These are phyloP conservation scores for Quambalaria eucalypti DNA, from an alignment of 1,284 basidiomycete genomes.

Conservation along the genomic window DNA sequence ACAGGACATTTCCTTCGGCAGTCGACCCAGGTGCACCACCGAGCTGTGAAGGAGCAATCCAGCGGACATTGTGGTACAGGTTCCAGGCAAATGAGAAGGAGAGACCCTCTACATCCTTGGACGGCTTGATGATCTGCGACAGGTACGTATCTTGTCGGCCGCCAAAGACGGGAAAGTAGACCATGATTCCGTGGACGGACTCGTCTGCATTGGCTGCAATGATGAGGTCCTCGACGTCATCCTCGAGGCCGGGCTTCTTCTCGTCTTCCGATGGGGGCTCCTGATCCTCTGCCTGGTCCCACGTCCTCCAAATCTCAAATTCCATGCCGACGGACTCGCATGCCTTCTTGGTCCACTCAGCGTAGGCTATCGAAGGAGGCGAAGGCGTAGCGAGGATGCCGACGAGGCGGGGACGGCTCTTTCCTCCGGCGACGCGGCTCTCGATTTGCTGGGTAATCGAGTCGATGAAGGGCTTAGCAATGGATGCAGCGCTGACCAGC, in stretches of 20 bases:
- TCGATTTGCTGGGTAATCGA: constrained; percentile 30
- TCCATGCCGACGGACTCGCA: constrained; percentile 80
- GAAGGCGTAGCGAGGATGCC: constrained; percentile 83
- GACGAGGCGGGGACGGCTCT: constrained; percentile 62
- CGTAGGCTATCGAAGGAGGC: constrained; percentile 78
- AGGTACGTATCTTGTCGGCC: constrained; percentile 79
- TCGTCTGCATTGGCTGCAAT: constrained; percentile 66
- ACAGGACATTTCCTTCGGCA: constrained; percentile 13
- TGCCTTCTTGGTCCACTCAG: constrained; percentile 84
- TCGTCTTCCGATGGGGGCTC: constrained; percentile 2
- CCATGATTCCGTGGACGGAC: constrained; percentile 89
- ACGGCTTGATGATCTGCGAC: constrained; percentile 84
- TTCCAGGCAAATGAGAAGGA: constrained; percentile 58
- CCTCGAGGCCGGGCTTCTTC: constrained; percentile 54
- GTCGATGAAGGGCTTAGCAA: constrained; percentile 39
- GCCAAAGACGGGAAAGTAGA: constrained; percentile 48
- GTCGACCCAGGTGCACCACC: constrained; percentile 43
- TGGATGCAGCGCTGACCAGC: constrained; percentile 34
- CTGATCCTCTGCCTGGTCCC: constrained; percentile 33
- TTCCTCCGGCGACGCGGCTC: constrained; percentile 20
- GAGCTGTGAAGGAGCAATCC: constrained; percentile 39
- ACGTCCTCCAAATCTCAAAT: constrained; percentile 56
- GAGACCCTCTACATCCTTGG: constrained; percentile 94
- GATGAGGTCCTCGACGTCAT: constrained; percentile 46
- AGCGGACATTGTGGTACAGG: constrained; percentile 47